Evolutionary conservation across 2,329 filamentous ascomycete genomes (phyloP).

Genomic region (Eutypella sp.): DNA sequence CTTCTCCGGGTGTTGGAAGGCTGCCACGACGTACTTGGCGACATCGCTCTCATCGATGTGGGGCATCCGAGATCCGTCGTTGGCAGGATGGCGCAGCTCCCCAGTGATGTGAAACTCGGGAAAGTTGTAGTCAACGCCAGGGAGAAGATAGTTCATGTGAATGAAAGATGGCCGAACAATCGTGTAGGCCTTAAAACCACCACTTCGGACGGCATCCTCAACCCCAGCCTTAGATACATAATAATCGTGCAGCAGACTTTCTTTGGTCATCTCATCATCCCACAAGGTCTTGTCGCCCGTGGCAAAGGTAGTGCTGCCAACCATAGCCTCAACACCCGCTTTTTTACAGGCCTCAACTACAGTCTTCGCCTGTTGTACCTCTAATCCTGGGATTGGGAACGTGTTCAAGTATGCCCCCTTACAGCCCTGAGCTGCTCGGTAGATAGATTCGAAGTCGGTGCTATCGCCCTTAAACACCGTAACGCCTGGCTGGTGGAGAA

Average conservation of each 20-base stretch:
- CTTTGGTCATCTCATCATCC: conserved; percentile 13
- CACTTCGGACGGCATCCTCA: conserved; percentile 27
- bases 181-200: conserved; percentile 26
- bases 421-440: conserved; percentile 28
- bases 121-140: conserved; percentile 20
- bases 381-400: conserved; percentile 17
- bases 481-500: conserved; percentile 21
- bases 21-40: conserved; percentile 28
- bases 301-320: conserved; percentile 20
- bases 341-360: conserved; percentile 26
- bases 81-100: conserved; percentile 21
- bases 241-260: conserved; percentile 21
- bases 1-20: conserved; percentile 23
- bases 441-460: conserved; percentile 25
- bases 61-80: conserved; percentile 16
- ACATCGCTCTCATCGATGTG: conserved; percentile 27
- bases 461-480: conserved; percentile 33
- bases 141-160: conserved; percentile 23
- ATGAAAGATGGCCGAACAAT: conserved; percentile 29
- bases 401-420: conserved; percentile 22
- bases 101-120: conserved; percentile 22
- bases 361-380: conserved; percentile 26
- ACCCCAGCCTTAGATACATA: conserved; percentile 33
- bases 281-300: conserved; percentile 16
- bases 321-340: conserved; percentile 25